Evolutionary conservation across 768 basidiomycete genomes (phyloP).

Genomic region (Naganishia kalamii): DNA sequence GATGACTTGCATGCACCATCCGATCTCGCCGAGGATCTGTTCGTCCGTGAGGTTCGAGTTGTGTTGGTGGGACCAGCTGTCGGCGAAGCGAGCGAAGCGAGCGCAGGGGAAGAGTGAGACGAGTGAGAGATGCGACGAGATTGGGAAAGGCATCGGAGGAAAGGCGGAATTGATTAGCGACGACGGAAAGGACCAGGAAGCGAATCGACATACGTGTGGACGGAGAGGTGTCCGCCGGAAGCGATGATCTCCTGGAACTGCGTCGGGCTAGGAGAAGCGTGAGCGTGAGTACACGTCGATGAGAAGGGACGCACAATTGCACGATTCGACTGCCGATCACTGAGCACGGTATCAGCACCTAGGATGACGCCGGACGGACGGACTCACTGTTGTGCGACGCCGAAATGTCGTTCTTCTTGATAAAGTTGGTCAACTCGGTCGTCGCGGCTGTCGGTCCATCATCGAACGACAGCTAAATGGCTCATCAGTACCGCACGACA

Average conservation of each 20-base stretch:
- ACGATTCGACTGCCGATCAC: slow-evolving; percentile 12
- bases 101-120: not conserved
- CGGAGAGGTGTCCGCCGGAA: not conserved
- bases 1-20: slow-evolving; percentile 73
- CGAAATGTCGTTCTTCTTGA: slow-evolving; percentile 1
- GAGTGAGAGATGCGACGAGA: not conserved
- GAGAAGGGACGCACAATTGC: not conserved
- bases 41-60: slow-evolving; percentile 54
- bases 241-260: slow-evolving; percentile 14
- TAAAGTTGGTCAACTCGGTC: slow-evolving; percentile 4
- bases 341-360: not conserved
- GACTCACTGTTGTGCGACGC: slow-evolving; percentile 10
- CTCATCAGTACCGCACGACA: too few relatives aligned
- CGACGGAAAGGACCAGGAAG: too few relatives aligned
- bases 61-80: slow-evolving; percentile 44
- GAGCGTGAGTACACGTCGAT: not conserved
- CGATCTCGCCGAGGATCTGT: slow-evolving; percentile 66
- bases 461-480: not conserved
- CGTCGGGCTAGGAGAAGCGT: not conserved
- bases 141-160: too few relatives aligned
- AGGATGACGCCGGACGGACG: not conserved
- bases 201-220: too few relatives aligned
- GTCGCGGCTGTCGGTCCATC: slow-evolving; percentile 11
- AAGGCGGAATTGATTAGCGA: too few relatives aligned
- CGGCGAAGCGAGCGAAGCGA: slow-evolving; percentile 30